These are phyloP conservation scores for Imleria badia DNA, from an alignment of 768 basidiomycete species.

Conservation along the genomic window DNA sequence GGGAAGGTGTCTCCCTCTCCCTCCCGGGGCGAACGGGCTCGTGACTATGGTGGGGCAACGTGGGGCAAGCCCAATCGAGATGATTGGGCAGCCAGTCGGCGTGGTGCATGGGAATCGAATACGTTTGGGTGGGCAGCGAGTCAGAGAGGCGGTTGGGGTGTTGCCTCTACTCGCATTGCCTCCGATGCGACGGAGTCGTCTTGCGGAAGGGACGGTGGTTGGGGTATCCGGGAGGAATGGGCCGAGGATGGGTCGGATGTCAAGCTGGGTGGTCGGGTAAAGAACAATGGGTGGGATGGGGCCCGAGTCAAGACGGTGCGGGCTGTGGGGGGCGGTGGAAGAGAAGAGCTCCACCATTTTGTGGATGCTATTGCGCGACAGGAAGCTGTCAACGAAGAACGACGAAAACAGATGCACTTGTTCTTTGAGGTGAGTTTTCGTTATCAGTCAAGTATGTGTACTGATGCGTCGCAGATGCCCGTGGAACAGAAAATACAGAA, in stretches of 20 bases:
- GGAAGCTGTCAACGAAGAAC: slow-evolving; percentile 38
- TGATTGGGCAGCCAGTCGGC: slow-evolving; percentile 11
- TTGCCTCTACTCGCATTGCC: not conserved
- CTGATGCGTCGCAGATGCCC: slow-evolving; percentile 42
- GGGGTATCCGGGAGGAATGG: slow-evolving; percentile 23
- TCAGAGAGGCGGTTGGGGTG: slow-evolving; percentile 15
- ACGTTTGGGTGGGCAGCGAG: not conserved
- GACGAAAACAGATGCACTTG: slow-evolving; percentile 45
- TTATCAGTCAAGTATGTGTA: not conserved
- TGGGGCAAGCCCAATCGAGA: slow-evolving; percentile 11
- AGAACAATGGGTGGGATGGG: slow-evolving; percentile 3
- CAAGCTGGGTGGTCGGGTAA: not conserved
- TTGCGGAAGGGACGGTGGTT: slow-evolving; percentile 9
- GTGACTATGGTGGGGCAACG: not conserved
- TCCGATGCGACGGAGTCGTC: slow-evolving; percentile 25
- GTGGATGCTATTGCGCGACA: slow-evolving; percentile 47
- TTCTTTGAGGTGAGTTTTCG: slow-evolving; percentile 46
- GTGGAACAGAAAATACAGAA: slow-evolving; percentile 52
- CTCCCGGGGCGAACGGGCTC: slow-evolving; percentile 3
- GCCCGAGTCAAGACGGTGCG: not conserved
- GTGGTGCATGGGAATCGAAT: slow-evolving; percentile 9
- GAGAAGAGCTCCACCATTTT: slow-evolving; percentile 34
- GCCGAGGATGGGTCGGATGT: not conserved
- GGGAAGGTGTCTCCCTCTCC: slow-evolving; percentile 9
- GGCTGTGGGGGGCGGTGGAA: slow-evolving; percentile 1